Base-by-base conservation (phyloP, 495 filamentous ascomycete species). In the Evansstolkia leycettana region DNA sequence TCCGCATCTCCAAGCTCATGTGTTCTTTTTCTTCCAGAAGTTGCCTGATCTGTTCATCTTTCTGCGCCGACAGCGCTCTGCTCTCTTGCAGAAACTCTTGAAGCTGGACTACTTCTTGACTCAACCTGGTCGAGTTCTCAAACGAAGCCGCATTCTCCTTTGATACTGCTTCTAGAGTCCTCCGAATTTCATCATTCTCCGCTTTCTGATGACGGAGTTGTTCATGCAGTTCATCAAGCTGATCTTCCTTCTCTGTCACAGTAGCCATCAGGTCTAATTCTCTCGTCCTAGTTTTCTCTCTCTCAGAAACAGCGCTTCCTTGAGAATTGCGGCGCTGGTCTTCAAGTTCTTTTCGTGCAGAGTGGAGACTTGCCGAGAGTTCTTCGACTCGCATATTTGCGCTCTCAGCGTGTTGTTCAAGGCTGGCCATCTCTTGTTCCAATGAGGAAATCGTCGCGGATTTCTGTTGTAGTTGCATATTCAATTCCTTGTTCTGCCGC, bases 221-320 rank as follows among this genome's bases (percentile, higher is more conserved):
- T 24, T 43, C 44, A 8, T 62, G 53, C 2, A 60, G 35, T 25
- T 52, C 55, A 19, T 70, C 64, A 3, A 70, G 34, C 3, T 51
- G 45, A 39, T 70, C 62, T 13, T 71, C 67, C 33, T 58, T 69
- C 14, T 55, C 64, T 0, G 61, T 61, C n/a, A 55, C 29, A 13
- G 56, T 62, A 26, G 67, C 65, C 26, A 68, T 52, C 5, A 65
- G 41, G 17, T 59, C 62, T 4, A 69, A 41, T 23, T 69, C 64
- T 39, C 48, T 55, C 12, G 48, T 52, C 11, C 64, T 58, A 14
- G 52, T 43, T 2, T 37, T 48, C 35, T 65, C 57, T 26, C 43
- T 45, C 24, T 60, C 55, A 3, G 7, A 20, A 5, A 41, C 33
- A 4, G 53, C 38, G 1, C 17, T 41, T 10, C 53, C 44, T 5